Conservation (phyloP, 805 yeast species). For the Candida oleophila region DNA sequence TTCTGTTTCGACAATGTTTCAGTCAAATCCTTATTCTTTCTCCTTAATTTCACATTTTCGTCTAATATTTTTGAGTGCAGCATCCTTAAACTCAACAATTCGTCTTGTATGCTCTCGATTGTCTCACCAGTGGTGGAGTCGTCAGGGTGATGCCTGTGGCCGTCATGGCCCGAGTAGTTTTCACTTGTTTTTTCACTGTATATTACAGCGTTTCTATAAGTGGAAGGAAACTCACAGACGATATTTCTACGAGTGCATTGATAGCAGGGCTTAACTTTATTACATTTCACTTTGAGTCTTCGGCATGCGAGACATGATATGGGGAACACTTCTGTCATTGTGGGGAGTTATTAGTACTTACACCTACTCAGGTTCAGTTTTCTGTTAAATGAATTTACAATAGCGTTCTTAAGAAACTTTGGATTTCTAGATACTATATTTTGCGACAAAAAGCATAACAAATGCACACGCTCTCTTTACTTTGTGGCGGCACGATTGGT, state of each 20-base stretch:
- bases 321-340: conserved; percentile 26
- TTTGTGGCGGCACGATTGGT: too few relatives aligned
- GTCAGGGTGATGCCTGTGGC: background rate
- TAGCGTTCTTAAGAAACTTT: too few relatives aligned
- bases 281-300: conserved; percentile 34
- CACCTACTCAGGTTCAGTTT: too few relatives aligned
- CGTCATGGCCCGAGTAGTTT: background rate
- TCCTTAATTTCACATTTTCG: background rate
- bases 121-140: background rate
- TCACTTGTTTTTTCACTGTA: conserved; percentile 5
- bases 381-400: too few relatives aligned
- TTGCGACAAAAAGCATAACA: too few relatives aligned
- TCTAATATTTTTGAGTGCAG: background rate
- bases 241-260: conserved; percentile 38
- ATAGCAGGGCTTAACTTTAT: conserved; percentile 38
- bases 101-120: conserved; percentile 4
- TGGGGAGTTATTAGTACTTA: too few relatives aligned
- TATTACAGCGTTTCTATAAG: conserved; percentile 43
- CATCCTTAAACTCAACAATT: background rate
- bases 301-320: conserved; percentile 38
- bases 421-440: too few relatives aligned
- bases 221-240: conserved; percentile 46
- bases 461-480: too few relatives aligned
- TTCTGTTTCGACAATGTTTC: background rate
- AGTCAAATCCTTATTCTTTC: background rate